Evolutionary conservation across 2,329 filamentous ascomycete species (phyloP), one percentile per base, ranked within the genome.

Genomic region (Acrodontium crateriforme): DNA sequence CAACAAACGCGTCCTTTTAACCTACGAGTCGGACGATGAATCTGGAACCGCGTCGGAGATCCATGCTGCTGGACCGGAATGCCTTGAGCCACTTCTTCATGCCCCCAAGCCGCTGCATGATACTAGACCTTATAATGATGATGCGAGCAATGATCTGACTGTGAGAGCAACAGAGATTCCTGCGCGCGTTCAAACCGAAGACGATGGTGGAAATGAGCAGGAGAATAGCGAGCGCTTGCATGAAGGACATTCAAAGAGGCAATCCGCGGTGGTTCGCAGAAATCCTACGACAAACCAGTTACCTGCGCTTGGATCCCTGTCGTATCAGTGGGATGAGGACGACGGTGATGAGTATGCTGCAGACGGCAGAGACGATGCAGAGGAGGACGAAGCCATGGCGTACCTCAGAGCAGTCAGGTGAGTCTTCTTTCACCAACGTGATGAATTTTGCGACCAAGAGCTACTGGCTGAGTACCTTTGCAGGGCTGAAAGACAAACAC

Each of bases 1-100:
- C 3, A 43, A 46, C 32, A 50, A 52, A 35, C 42, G 48, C 18
- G 37, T 52, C 6, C 33, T 49, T 27, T 40, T 52, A 11, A 50
- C 44, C 39, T 52, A 52, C 25, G 46, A 26, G 7, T 45, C 44
- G 3, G 41, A 47, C 8, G 47, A 47, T 5, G 43, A 46, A 16
- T n/a, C n/a, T n/a, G n/a, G n/a, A n/a, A n/a, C n/a, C n/a, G n/a
- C n/a, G n/a, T n/a, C n/a, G n/a, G n/a, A n/a, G n/a, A n/a, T n/a
- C n/a, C n/a, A n/a, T n/a, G 35, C 37, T 10, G 40, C 38, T 18
- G 32, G 28, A 9, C 14, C 23, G 4, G 9, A 14, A 20, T 25
- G 21, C 7, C 15, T 13, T 9, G 19, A 12, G 14, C 21, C 15
- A 12, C 19, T 16, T 13, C 16, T 19, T 9, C 24, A 24, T 6